Evolutionary conservation across 345 rosid genomes (phyloP), one percentile per base, ranked within the genome.

Genomic region (Gossypium ekmanianum): DNA sequence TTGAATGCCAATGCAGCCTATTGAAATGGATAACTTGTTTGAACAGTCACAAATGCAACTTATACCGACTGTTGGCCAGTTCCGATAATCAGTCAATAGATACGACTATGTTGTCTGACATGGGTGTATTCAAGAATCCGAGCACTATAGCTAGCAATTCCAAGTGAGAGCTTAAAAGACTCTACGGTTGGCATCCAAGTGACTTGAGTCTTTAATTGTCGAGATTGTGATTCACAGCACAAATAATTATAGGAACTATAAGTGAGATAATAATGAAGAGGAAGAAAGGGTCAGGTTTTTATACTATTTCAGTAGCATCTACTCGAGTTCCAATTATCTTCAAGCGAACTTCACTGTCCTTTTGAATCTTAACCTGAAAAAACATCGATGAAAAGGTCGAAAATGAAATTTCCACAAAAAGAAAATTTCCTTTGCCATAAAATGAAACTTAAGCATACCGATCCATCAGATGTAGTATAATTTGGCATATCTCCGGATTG

Each of bases 251-350:
- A 17, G 13, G 7, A 61, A 68, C 27, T 54, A 57, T 34, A 11
- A 4, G 67, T 50, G 57, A 73, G 47, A 62, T 63, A 47, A 68
- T 58, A 26, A 24, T 57, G 17, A 50, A 18, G 43, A 50, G 27
- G 7, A 47, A 43, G 24, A 4, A 61, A 54, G 50, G 54, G 39
- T 78, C 39, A 56, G 55, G 58, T 48, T 61, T 70, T 90, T 34
- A 1, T 89, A 94, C 97, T 67, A 91, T 94, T 81, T 89, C 98
- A 24, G 94, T 90, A 47, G 94, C 95, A 86, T 94, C 98, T 18
- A 94, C 98, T 41, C 98, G 85, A 68, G 97, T 94, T 44, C 98
- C 97, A 54, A 94, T 90, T 73, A 94, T 92, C 93, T 94, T 94
- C 69, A 92, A 77, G 47, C 97, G 89, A 69, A 92, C 98, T 85